phyloP scores from a whole-genome alignment of 495 filamentous ascomycete genomes.

The Penicillium cinerascens region DNA sequence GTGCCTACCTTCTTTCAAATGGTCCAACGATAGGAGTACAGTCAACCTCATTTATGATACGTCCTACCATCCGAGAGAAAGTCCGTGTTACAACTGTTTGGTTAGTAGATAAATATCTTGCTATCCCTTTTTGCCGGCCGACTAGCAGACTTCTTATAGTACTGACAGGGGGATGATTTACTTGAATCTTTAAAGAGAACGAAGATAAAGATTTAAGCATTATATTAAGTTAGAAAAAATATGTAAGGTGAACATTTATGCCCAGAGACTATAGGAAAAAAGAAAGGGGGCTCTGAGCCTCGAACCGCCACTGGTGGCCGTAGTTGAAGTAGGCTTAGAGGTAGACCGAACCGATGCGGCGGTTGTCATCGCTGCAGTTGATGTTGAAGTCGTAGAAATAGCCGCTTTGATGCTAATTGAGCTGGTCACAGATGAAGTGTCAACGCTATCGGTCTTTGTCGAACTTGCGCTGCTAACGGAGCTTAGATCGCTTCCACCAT shows the following conservation, averaged over 20 bases:
- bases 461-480: conserved; percentile 15
- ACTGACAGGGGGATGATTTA: not conserved
- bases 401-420: conserved; percentile 2
- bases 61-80: no score
- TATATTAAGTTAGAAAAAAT: not conserved
- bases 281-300: conserved; percentile 16
- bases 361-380: conserved; percentile 3
- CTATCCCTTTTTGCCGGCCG: not conserved
- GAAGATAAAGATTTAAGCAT: not conserved
- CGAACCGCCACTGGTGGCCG: conserved; percentile 20
- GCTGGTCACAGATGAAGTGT: conserved; percentile 8
- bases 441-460: conserved; percentile 11
- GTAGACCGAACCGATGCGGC: conserved; percentile 5
- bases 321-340: conserved; percentile 8
- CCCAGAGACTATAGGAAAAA: not conserved
- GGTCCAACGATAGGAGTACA: no score
- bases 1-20: no score
- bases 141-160: not conserved
- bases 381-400: conserved; percentile 10
- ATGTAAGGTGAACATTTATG: not conserved
- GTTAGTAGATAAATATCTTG: not conserved
- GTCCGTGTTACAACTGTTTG: no score
- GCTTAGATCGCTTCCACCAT: conserved; percentile 16
- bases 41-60: no score
- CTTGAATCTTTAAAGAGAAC: not conserved